Base-by-base conservation (phyloP, 768 basidiomycete species). In the Hortiboletus flavorubellus region DNA sequence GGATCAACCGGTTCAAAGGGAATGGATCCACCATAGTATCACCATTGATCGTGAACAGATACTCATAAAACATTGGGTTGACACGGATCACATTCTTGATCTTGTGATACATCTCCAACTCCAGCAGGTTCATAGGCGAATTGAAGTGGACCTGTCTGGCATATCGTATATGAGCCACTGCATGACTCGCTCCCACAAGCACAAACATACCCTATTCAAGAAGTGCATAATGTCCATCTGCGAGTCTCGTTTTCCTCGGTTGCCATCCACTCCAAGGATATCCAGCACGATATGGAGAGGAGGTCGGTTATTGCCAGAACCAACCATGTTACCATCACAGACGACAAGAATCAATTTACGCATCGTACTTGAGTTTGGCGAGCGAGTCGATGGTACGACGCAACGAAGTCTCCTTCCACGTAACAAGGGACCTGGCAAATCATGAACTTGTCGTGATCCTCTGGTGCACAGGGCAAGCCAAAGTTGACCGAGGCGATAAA, bases 81-180 rank as follows among this genome's bases (percentile, higher is more conserved):
- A 99, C 93, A 72, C 97, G 96, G 64, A 99, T 98, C 51, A 98
- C 94, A 65, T 98, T 99, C 82, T 98, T 93, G 80, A 98, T 94
- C 73, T 99, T 26, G 26, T 26, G 26, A 26, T 26, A 26, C 26
- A 26, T 26, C 26, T 26, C 26, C 26, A 26, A 26, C 26, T 26
- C 26, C 26, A 26, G 26, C 26, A 26, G 26, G 26, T 26, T 26
- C 26, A 26, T 26, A 26, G 26, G 26, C 26, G 2, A 26, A 26
- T 26, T 92, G 73, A 96, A 98, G 73, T 98, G 97, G 43, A 98
- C 97, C 92, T 93, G 56, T 29, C 4, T 49, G 41, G 14, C 3
- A 8, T 1, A 21, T 55, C 26, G 15, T 15, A 5, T 2, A 4
- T 65, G 33, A 60, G 51, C 21, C 4, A 9, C 21, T 18, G 2